Percentiles rank a stretch among this genome's conserved stretches.
Evolutionary conservation across 352 stramenopile genomes (phyloP).

Genomic region (Pelagophyceae sp.): DNA sequence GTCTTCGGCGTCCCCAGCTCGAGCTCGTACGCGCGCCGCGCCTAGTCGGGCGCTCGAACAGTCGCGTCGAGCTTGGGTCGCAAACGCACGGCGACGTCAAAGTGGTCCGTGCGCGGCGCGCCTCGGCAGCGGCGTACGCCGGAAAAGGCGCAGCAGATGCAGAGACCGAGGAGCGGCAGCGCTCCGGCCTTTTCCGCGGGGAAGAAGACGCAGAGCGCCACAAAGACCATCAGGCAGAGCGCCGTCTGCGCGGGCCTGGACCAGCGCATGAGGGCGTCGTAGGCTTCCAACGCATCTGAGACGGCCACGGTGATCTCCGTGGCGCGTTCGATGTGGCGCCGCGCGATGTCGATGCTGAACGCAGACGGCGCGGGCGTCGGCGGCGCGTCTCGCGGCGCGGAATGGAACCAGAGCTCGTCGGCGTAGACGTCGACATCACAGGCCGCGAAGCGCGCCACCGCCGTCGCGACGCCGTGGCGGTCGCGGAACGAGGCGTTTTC

Average conservation of each 20-base stretch:
- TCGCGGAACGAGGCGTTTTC: not conserved
- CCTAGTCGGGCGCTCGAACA: too few relatives aligned
- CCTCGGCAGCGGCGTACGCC: not conserved
- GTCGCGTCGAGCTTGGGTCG: too few relatives aligned
- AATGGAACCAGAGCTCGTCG: not conserved
- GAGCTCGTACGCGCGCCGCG: not conserved
- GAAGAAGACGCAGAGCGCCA: not conserved
- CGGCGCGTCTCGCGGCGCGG: not conserved
- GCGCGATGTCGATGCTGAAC: constrained; percentile 12
- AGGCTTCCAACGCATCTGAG: not conserved
- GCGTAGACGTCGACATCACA: not conserved
- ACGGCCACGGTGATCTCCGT: not conserved
- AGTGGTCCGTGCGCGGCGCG: not conserved
- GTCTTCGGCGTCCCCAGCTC: not conserved
- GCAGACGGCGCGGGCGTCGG: not conserved
- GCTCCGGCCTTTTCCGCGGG: not conserved
- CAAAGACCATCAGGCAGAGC: not conserved
- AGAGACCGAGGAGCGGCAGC: not conserved
- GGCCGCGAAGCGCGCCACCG: not conserved
- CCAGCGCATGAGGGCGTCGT: constrained; percentile 4
- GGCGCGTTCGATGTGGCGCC: constrained; percentile 3
- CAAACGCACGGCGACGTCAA: not conserved
- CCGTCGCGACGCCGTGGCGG: not conserved
- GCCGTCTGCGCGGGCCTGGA: not conserved
- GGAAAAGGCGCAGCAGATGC: not conserved